Conservation (phyloP, 805 yeast species). For the Huiozyma naganishii region DNA sequence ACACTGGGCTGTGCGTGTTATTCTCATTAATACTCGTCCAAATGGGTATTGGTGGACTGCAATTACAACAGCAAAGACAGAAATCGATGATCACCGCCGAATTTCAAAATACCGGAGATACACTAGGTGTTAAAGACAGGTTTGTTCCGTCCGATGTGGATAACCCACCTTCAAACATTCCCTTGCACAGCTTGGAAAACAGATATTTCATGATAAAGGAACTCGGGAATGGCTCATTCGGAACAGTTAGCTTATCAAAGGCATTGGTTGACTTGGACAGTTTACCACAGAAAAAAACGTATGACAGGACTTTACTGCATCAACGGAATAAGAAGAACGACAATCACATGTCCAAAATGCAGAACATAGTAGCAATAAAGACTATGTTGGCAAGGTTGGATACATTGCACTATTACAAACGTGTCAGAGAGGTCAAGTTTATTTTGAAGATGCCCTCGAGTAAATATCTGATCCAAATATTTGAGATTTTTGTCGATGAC, state of each 20-base stretch:
- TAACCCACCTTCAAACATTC: conserved; percentile 33
- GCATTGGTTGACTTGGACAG: conserved; percentile 20
- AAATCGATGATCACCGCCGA: no score
- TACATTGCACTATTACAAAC: conserved; percentile 43
- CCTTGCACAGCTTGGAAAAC: conserved; percentile 32
- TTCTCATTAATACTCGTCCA: no score
- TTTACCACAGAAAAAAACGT: conserved; percentile 1
- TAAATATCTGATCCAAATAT: conserved; percentile 58
- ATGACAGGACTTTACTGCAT: conserved; percentile 37
- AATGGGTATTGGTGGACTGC: no score
- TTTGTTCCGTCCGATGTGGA: conserved; percentile 29
- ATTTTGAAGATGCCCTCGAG: conserved; percentile 62
- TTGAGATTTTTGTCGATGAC: conserved; percentile 71
- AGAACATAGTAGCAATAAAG: conserved; percentile 64
- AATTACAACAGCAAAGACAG: no score
- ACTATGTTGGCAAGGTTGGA: conserved; percentile 52
- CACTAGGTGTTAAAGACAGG: neutral
- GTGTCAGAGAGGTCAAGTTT: conserved; percentile 58
- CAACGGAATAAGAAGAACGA: conserved; percentile 7
- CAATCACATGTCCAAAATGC: conserved; percentile 25
- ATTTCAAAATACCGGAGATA: no score
- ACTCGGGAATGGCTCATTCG: conserved; percentile 71
- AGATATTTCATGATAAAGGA: conserved; percentile 42
- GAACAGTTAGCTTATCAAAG: conserved; percentile 57
- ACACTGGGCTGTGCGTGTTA: no score